A percentile compares a stretch with the other conserved stretches of the same genome.
phyloP scores from a whole-genome alignment of 148 eudicot genomes.

The Silene conica region DNA sequence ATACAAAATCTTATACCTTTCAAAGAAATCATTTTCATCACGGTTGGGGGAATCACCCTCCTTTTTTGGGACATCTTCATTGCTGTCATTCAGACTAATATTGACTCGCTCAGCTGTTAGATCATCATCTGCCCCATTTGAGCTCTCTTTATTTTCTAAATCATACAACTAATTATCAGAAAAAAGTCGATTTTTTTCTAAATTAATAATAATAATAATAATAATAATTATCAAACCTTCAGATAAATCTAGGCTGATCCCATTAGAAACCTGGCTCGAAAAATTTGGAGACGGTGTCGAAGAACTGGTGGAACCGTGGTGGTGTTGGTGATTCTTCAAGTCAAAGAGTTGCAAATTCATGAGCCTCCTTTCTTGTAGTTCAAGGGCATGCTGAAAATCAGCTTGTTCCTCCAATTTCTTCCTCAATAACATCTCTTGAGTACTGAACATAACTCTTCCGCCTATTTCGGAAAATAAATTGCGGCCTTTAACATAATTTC shows the following conservation, averaged over 20 bases:
- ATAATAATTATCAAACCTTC: slow-evolving; percentile 42
- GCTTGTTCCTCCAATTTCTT: slow-evolving; percentile 74
- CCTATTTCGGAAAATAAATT: slow-evolving; percentile 32
- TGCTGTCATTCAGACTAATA: slow-evolving; percentile 27
- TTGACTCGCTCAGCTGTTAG: slow-evolving; percentile 29
- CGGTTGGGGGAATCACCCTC: slow-evolving; percentile 25
- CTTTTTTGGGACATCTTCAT: slow-evolving; percentile 26
- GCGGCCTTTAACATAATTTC: not conserved
- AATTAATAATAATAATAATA: not conserved
- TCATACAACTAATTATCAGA: not conserved
- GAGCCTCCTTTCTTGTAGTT: slow-evolving; percentile 65
- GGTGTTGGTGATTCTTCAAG: slow-evolving; percentile 46
- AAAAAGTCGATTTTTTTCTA: not conserved
- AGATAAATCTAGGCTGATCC: slow-evolving; percentile 28
- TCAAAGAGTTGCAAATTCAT: slow-evolving; percentile 77
- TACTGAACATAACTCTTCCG: slow-evolving; percentile 53
- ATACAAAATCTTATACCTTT: slow-evolving; percentile 41
- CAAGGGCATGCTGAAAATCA: slow-evolving; percentile 79
- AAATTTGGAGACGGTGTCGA: slow-evolving; percentile 30
- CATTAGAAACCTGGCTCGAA: slow-evolving; percentile 26
- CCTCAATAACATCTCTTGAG: slow-evolving; percentile 62
- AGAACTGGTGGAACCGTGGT: slow-evolving; percentile 24
- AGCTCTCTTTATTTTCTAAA: slow-evolving; percentile 35
- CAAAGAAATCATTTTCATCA: slow-evolving; percentile 42
- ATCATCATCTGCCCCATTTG: slow-evolving; percentile 28